phyloP scores from a whole-genome alignment of 768 basidiomycete species.

The Pleurotus eryngii region DNA sequence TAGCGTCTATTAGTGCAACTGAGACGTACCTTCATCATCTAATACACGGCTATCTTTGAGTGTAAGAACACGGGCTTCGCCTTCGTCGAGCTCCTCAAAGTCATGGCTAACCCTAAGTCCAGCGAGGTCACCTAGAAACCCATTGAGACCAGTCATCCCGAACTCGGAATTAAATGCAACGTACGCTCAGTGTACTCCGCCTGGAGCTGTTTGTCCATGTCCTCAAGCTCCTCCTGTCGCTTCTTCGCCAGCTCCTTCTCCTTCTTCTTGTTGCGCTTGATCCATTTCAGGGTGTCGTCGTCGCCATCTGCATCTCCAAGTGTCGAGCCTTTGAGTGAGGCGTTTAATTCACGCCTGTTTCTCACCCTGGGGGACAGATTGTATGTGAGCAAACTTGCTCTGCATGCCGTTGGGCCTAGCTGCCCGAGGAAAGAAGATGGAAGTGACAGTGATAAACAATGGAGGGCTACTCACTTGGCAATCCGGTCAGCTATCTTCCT shows the following conservation, averaged over 20 bases:
- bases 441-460: conserved; percentile 36
- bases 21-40: conserved; percentile 79
- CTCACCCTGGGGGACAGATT: conserved; percentile 67
- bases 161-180: conserved; percentile 20
- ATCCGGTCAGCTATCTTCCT: conserved; percentile 74
- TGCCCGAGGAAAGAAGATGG: conserved; percentile 41
- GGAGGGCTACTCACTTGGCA: conserved; percentile 74
- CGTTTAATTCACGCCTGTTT: conserved; percentile 89
- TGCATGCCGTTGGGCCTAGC: conserved; percentile 29
- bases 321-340: conserved; percentile 88
- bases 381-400: conserved; percentile 14
- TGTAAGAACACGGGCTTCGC: conserved; percentile 93
- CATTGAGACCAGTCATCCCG: conserved; percentile 1
- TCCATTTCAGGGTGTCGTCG: conserved; percentile 85
- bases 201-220: conserved; percentile 73
- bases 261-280: conserved; percentile 86
- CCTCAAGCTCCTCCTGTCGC: conserved; percentile 79
- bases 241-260: conserved; percentile 86
- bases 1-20: no score
- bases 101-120: conserved; percentile 97
- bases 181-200: conserved; percentile 86
- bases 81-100: conserved; percentile 88
- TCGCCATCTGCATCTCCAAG: conserved; percentile 84
- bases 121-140: conserved; percentile 70
- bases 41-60: conserved; percentile 95